A percentile compares a stretch with the other conserved stretches of the same genome.
Conservation (phyloP, 2,329 filamentous ascomycete species). For the Cladosporium oxysporum region DNA sequence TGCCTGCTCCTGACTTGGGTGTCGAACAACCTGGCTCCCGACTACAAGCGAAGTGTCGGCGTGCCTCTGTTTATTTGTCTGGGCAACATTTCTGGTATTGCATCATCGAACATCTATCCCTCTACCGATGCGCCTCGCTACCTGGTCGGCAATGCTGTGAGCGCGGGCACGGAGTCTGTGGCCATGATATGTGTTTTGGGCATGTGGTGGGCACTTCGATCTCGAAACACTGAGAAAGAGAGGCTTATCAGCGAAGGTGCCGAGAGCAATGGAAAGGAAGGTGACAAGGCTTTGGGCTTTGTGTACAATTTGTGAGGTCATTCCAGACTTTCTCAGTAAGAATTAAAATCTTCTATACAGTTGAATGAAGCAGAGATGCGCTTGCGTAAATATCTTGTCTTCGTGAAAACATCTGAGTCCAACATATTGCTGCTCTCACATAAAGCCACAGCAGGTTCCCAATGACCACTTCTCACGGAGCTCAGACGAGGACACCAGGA, state of each 20-base stretch:
- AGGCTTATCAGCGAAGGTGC: slow-evolving; percentile 27
- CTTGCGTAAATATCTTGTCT: background rate
- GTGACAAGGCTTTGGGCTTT: slow-evolving; percentile 20
- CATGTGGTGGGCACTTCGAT: slow-evolving; percentile 30
- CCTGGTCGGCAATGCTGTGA: slow-evolving; percentile 10
- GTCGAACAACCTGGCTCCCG: slow-evolving; percentile 60
- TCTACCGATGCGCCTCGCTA: slow-evolving; percentile 18
- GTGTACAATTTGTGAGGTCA: slow-evolving; percentile 22
- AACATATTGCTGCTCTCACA: background rate
- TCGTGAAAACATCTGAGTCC: background rate
- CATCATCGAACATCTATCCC: slow-evolving; percentile 25
- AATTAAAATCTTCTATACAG: background rate
- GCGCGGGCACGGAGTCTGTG: slow-evolving; percentile 30
- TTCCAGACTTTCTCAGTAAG: background rate
- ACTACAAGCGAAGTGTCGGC: slow-evolving; percentile 56
- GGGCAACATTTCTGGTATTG: slow-evolving; percentile 41
- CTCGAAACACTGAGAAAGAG: slow-evolving; percentile 33
- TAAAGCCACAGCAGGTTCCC: background rate
- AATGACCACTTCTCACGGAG: background rate
- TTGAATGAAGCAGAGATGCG: background rate
- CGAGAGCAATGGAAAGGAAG: slow-evolving; percentile 22
- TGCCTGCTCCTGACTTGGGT: slow-evolving; percentile 61
- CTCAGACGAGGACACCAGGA: slow-evolving; percentile 41
- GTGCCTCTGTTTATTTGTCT: slow-evolving; percentile 59
- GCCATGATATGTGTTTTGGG: slow-evolving; percentile 26